Base-by-base conservation (phyloP, 2,329 filamentous ascomycete genomes). In the Drechslerella coelobrocha region DNA sequence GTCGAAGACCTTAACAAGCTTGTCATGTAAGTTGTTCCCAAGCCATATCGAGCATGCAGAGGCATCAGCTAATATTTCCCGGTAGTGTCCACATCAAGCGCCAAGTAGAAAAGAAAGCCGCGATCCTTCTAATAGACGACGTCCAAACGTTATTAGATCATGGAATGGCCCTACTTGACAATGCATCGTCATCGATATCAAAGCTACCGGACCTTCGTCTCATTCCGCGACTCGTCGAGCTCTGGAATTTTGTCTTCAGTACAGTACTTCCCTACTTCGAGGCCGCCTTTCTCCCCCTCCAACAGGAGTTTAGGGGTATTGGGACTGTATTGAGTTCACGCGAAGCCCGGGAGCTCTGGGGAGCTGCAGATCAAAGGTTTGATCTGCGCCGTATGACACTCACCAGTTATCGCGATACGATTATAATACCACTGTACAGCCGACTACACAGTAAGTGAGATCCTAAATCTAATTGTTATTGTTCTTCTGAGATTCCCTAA, bases 201-300 rank as follows among this genome's bases (percentile, higher is more conserved):
- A 86, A 86, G 48, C 87, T 91, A 0, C 84, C 91, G 0, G 93
- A 97, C 76, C 92, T 75, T 7, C 65, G 96, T 71, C 86, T 89
- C n/a, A 91, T 97, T 21, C 90, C 91, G 0, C 87, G 91, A 61
- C 83, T 99, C 0, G 93, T 97, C 1, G 91, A 96, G 77, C 87
- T 97, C 77, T 99, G 94, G 94, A 86, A 95, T 68, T 88, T 94
- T 50, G 92, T 94, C 0, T 97, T 97, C 76, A 93, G 91, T 1
- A 89, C 86, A 5, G 90, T 97, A 37, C 80, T 97, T 3, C 94
- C 94, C 0, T 97, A 96, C 77, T 88, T 99, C 75, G 93, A 97
- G 80, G 92, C 93, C 0, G 92, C 97, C 0, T 97, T 99, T 77
- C 81, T 99, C 1, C 75, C 94, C 92, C 81, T 99, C 0, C 94